phyloP scores from a whole-genome alignment of 352 stramenopile genomes.

The Globisporangium cederbergense region DNA sequence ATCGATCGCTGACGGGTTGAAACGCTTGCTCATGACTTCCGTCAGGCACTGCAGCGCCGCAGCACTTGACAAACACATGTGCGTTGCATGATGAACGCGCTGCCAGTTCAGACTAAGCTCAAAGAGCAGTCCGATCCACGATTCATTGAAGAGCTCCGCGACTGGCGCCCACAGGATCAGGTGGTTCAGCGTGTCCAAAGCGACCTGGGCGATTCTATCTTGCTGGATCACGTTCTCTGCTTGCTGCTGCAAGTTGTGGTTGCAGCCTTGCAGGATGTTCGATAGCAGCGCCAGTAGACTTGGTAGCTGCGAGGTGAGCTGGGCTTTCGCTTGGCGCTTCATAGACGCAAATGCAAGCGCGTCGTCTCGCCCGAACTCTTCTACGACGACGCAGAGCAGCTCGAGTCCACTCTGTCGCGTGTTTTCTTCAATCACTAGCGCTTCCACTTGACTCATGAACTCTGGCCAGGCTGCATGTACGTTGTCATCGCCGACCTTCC shows the following conservation, averaged over 20 bases:
- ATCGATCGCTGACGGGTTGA: conserved; percentile 35
- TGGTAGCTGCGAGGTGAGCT: conserved; percentile 41
- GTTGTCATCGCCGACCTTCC: conserved; percentile 20
- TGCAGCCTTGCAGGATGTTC: conserved; percentile 44
- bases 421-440: conserved; percentile 39
- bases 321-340: conserved; percentile 41
- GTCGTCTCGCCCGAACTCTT: conserved; percentile 76
- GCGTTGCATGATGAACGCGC: conserved; percentile 14
- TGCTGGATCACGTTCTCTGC: conserved; percentile 23
- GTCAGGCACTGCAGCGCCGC: conserved; percentile 54
- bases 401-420: conserved; percentile 50
- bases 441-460: conserved; percentile 62
- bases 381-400: conserved; percentile 50
- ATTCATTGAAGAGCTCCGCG: conserved; percentile 45
- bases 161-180: conserved; percentile 54
- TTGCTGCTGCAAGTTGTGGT: conserved; percentile 34
- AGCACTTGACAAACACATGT: conserved; percentile 45
- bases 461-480: conserved; percentile 39
- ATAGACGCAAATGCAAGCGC: conserved; percentile 42
- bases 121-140: conserved; percentile 63
- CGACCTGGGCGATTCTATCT: conserved; percentile 45
- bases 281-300: conserved; percentile 45
- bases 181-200: conserved; percentile 51
- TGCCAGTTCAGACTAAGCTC: conserved; percentile 48
- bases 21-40: conserved; percentile 68